Base-by-base conservation (phyloP, 495 filamentous ascomycete species). In the Sordaria brevicollis region DNA sequence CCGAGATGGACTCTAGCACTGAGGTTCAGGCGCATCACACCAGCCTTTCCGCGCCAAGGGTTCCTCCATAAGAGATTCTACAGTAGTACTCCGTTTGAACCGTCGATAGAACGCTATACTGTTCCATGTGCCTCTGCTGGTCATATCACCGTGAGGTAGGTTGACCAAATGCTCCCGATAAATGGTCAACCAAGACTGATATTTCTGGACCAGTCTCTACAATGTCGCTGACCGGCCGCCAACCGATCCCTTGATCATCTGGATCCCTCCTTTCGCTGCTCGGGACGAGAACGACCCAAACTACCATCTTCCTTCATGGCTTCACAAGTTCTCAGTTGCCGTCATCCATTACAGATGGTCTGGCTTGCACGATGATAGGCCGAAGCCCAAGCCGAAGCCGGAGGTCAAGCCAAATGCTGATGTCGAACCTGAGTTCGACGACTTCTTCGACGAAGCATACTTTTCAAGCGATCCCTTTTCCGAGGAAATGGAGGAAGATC, bases 291-390 rank as follows among this genome's bases (percentile, higher is more conserved):
- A 19, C 7, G 66, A 70, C 9, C 72, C 72, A 36, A 37, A 67
- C 5, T 72, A 36, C 34, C 65, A 74, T 19, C 65, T 82, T 25
- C 82, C 82, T 21, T 70, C 57, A n/a, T 80, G 79, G 70, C 69
- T 78, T 21, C 73, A 70, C 15, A 74, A 72, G 65, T 68, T 72
- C 13, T 77, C 81, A 29, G 75, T 76, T 0, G 82, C 77, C 7
- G 77, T 82, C 65, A 78, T 84, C 69, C 77, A 84, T 67, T 84
- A 84, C 71, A 69, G 81, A 0, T 83, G 82, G 81, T 39, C 68
- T 3, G 69, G 71, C 13, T 19, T 74, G 2, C 43, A 41, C 31
- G 19, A 21, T 7, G 57, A 69, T 7, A 69, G 3, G 3, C 35
- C 2, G 8, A 54, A 62, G 6, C 19, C 41, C n/a, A 39, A 49